These are phyloP conservation scores for Niveomyces coronatus DNA, from an alignment of 2,329 filamentous ascomycete species.

Conservation along the genomic window DNA sequence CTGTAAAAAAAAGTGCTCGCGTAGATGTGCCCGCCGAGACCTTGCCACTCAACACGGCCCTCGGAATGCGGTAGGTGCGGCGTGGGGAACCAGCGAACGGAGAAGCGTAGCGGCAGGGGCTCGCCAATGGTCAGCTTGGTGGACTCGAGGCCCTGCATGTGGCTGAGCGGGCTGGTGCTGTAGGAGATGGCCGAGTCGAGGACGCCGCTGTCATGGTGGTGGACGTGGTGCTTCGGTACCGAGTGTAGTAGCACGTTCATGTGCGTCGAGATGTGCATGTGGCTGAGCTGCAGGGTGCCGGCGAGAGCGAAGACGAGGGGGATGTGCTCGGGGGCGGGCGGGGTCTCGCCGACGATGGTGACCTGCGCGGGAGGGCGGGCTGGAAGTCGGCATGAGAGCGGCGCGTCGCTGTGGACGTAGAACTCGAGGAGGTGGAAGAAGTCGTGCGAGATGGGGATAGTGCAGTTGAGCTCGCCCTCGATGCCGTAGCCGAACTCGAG, in stretches of 20 bases:
- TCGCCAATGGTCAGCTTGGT: conserved; percentile 80
- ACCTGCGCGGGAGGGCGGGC: conserved; percentile 55
- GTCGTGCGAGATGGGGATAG: conserved; percentile 65
- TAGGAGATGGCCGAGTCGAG: conserved; percentile 85
- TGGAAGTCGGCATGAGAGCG: conserved; percentile 81
- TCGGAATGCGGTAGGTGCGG: conserved; percentile 59
- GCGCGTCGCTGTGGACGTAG: conserved; percentile 95
- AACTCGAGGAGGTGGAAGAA: conserved; percentile 87
- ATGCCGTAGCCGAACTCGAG: conserved; percentile 81
- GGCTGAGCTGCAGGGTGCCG: conserved; percentile 77
- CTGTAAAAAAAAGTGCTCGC: conserved; percentile 54
- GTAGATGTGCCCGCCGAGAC: conserved; percentile 53
- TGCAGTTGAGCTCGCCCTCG: conserved; percentile 75
- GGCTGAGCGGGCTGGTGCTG: conserved; percentile 61
- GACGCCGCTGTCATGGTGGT: conserved; percentile 61
- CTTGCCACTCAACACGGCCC: conserved; percentile 54
- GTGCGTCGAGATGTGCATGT: conserved; percentile 82
- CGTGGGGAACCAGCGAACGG: conserved; percentile 77
- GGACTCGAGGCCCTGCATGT: conserved; percentile 40
- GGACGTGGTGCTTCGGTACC: conserved; percentile 50
- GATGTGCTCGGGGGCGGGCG: conserved; percentile 52
- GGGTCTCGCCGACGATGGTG: conserved; percentile 42
- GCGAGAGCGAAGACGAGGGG: conserved; percentile 82
- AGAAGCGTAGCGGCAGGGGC: conserved; percentile 66
- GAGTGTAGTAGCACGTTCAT: conserved; percentile 81